Evolutionary conservation across 177 flowering plant species (phyloP).

Genomic region (Vitis hybrid): DNA sequence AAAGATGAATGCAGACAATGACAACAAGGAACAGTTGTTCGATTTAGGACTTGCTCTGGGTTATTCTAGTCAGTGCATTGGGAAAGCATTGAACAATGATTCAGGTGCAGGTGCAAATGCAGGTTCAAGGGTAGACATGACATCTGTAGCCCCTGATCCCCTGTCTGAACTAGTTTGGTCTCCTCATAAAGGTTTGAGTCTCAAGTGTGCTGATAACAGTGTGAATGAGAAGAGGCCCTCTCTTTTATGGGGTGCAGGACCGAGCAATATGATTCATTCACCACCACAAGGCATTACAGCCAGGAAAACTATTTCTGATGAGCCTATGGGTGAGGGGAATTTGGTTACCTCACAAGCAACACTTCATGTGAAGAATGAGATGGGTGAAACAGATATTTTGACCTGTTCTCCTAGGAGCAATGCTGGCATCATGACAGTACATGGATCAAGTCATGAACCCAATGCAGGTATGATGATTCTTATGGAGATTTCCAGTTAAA

Average conservation of each 20-base stretch:
- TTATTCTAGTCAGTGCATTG: conserved; percentile 21
- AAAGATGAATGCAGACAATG: conserved; percentile 33
- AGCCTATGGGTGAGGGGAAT: conserved; percentile 19
- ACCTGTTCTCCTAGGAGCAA: conserved; percentile 17
- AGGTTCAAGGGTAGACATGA: conserved; percentile 43
- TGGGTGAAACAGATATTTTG: conserved; percentile 12
- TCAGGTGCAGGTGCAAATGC: conserved; percentile 96
- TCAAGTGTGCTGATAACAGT: conserved; percentile 55
- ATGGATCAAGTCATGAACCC: conserved; percentile 19
- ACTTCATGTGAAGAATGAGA: conserved; percentile 17
- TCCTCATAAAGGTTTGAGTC: conserved; percentile 56
- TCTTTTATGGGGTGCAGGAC: conserved; percentile 32
- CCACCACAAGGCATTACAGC: conserved; percentile 21
- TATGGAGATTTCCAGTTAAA: background rate
- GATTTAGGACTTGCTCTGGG: conserved; percentile 37
- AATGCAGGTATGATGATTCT: conserved; percentile 25
- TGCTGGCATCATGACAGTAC: conserved; percentile 10
- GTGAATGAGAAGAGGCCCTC: conserved; percentile 31
- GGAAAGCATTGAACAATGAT: conserved; percentile 22
- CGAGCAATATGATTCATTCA: conserved; percentile 30
- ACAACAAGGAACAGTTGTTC: conserved; percentile 29
- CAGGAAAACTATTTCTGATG: conserved; percentile 16
- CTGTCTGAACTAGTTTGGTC: conserved; percentile 86
- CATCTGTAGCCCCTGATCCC: conserved; percentile 41
- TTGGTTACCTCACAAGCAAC: conserved; percentile 5